Conservation (phyloP, 2,329 filamentous ascomycete species). For the Paraphaeosphaeria minitans region DNA sequence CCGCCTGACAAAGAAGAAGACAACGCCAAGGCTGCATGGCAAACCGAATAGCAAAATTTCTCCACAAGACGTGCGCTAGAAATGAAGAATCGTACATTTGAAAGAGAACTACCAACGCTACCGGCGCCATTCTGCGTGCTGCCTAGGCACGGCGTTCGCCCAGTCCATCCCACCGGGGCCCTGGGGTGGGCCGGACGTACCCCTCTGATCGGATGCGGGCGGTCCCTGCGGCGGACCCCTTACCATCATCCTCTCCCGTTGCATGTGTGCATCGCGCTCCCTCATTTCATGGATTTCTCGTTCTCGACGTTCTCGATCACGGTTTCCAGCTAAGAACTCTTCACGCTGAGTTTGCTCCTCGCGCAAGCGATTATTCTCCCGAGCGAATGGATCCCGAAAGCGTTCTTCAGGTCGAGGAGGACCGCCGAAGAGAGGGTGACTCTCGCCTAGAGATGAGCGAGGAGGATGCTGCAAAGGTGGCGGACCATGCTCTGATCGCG, state of each 20-base stretch:
- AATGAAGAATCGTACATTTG: neutral
- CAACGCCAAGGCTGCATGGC: neutral
- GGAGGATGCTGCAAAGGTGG: slow-evolving; percentile 40
- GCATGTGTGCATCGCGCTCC: slow-evolving; percentile 7
- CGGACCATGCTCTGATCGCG: slow-evolving; percentile 34
- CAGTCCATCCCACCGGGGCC: slow-evolving; percentile 5
- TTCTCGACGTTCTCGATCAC: slow-evolving; percentile 6
- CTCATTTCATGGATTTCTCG: slow-evolving; percentile 2
- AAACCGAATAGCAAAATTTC: neutral
- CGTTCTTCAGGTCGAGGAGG: slow-evolving; percentile 38
- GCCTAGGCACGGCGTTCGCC: slow-evolving; percentile 3
- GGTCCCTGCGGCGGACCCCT: slow-evolving; percentile 2
- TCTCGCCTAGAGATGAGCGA: slow-evolving; percentile 36
- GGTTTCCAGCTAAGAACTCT: slow-evolving; percentile 4
- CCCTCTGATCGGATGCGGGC: neutral
- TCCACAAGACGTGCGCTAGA: neutral
- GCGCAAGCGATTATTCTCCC: slow-evolving; percentile 35
- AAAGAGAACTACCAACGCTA: neutral
- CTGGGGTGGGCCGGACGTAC: slow-evolving; percentile 1
- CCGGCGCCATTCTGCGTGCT: neutral
- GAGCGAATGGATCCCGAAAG: slow-evolving; percentile 30
- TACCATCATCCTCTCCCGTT: slow-evolving; percentile 5
- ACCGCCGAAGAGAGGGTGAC: slow-evolving; percentile 27
- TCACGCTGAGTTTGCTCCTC: slow-evolving; percentile 34
- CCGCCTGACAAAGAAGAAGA: neutral